A percentile compares a stretch with the other conserved stretches of the same genome.
Evolutionary conservation across 2,329 filamentous ascomycete genomes (phyloP).

Genomic region (Scedosporium apiospermum): DNA sequence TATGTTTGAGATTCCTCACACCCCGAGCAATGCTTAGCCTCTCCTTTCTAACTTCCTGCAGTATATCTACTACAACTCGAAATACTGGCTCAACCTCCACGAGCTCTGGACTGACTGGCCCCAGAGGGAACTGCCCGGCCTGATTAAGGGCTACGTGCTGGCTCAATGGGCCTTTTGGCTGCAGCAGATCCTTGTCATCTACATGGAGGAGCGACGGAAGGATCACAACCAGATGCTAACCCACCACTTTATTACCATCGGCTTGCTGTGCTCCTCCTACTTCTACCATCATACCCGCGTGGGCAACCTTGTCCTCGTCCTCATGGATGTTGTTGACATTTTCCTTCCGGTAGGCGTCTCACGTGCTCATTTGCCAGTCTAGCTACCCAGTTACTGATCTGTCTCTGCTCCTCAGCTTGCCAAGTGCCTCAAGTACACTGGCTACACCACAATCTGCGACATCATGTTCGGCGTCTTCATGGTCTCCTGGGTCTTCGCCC

Average conservation of each 20-base stretch:
- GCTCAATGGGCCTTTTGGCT: constrained; percentile 88
- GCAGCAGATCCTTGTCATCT: constrained; percentile 87
- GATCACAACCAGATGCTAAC: constrained; percentile 94
- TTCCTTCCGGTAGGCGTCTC: constrained; percentile 64
- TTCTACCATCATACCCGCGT: constrained; percentile 80
- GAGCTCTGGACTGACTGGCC: constrained; percentile 85
- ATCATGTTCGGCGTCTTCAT: constrained; percentile 79
- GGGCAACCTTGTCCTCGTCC: constrained; percentile 76
- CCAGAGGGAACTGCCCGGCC: constrained; percentile 58
- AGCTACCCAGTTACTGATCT: not conserved
- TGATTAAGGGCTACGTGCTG: constrained; percentile 84
- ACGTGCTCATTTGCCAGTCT: constrained; percentile 9
- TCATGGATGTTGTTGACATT: constrained; percentile 92
- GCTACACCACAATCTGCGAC: constrained; percentile 69
- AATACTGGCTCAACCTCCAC: constrained; percentile 67
- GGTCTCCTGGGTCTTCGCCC: constrained; percentile 70
- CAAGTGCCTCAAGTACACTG: constrained; percentile 88
- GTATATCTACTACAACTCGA: constrained; percentile 72
- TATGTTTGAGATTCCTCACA: constrained; percentile 32
- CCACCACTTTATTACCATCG: constrained; percentile 84
- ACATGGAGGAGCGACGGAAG: constrained; percentile 89
- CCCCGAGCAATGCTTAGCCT: not conserved
- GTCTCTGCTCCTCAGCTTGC: constrained; percentile 48
- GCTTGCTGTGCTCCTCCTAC: constrained; percentile 73
- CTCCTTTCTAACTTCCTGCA: constrained; percentile 24